phyloP scores from a whole-genome alignment of 129 eudicot genomes.

The Flaveria trinervia region DNA sequence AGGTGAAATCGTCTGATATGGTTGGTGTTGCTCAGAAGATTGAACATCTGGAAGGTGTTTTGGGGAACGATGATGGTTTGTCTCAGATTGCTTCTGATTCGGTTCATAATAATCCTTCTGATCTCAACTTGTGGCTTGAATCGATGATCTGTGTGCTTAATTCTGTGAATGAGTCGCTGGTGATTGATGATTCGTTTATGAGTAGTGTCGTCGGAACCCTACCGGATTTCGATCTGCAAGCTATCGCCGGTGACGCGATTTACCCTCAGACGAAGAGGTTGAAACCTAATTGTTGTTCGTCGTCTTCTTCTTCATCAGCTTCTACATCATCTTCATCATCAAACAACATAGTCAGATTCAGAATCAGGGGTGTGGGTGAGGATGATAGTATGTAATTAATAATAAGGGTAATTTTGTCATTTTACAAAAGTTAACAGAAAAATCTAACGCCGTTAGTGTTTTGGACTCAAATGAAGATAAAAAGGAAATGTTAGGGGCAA shows the following conservation, averaged over 20 bases:
- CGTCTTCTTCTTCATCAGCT: no score
- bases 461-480: no score
- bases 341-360: no score
- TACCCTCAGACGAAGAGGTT: slow-evolving; percentile 44
- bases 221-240: slow-evolving; percentile 46
- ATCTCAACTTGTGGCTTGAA: slow-evolving; percentile 65
- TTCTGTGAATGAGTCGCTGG: slow-evolving; percentile 10
- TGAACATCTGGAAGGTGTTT: slow-evolving; percentile 58
- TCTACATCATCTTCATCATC: no score
- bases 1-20: slow-evolving; percentile 72
- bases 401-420: no score
- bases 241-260: slow-evolving; percentile 67
- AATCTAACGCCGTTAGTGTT: no score
- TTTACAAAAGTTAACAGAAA: no score
- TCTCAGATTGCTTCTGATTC: slow-evolving; percentile 56
- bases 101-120: slow-evolving; percentile 73
- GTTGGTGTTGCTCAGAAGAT: slow-evolving; percentile 75
- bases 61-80: slow-evolving; percentile 50
- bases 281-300: no score
- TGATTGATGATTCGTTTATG: slow-evolving; percentile 35
- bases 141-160: slow-evolving; percentile 65
- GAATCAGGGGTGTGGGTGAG: no score
- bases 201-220: neutral
- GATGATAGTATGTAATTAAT: no score
- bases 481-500: no score